Percentiles rank a stretch among this genome's conserved stretches.
Conservation (phyloP, 495 filamentous ascomycete species). For the Penicillium coprophilum region DNA sequence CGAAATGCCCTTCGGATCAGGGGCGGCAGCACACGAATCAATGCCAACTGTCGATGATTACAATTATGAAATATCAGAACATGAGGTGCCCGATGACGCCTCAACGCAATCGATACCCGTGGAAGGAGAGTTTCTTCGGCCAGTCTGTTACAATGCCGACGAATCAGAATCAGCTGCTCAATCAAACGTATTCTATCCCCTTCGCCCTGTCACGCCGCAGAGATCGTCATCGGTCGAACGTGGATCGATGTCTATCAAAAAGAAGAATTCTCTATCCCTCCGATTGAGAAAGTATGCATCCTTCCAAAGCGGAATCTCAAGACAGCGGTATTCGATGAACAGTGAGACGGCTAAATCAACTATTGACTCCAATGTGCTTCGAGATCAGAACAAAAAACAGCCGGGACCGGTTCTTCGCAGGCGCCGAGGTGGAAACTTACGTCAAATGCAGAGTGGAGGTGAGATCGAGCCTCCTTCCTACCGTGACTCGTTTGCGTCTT, state of each 20-base stretch:
- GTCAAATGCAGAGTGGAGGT: slow-evolving; percentile 71
- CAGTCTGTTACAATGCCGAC: slow-evolving; percentile 36
- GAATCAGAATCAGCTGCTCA: slow-evolving; percentile 15
- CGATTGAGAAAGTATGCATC: slow-evolving; percentile 66
- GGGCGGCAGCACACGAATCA: slow-evolving; percentile 31
- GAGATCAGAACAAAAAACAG: slow-evolving; percentile 38
- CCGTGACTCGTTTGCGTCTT: slow-evolving; percentile 70
- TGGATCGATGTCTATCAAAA: slow-evolving; percentile 24
- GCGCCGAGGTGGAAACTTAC: slow-evolving; percentile 85
- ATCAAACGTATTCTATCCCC: slow-evolving; percentile 20
- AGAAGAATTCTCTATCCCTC: slow-evolving; percentile 35
- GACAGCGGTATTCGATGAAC: slow-evolving; percentile 55
- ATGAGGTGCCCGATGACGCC: slow-evolving; percentile 17
- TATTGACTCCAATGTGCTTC: slow-evolving; percentile 35
- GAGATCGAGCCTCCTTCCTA: slow-evolving; percentile 61
- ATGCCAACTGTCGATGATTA: slow-evolving; percentile 9
- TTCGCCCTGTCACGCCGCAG: slow-evolving; percentile 22
- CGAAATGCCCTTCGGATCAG: slow-evolving; percentile 39
- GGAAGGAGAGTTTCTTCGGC: slow-evolving; percentile 34
- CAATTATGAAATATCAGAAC: slow-evolving; percentile 7
- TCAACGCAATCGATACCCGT: slow-evolving; percentile 25
- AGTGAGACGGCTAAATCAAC: slow-evolving; percentile 60
- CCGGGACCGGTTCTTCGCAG: slow-evolving; percentile 66
- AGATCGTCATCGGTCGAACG: slow-evolving; percentile 38
- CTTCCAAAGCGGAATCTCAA: slow-evolving; percentile 69